Evolutionary conservation across 257 asterid species (phyloP).

Genomic region (Petunia axillaris): DNA sequence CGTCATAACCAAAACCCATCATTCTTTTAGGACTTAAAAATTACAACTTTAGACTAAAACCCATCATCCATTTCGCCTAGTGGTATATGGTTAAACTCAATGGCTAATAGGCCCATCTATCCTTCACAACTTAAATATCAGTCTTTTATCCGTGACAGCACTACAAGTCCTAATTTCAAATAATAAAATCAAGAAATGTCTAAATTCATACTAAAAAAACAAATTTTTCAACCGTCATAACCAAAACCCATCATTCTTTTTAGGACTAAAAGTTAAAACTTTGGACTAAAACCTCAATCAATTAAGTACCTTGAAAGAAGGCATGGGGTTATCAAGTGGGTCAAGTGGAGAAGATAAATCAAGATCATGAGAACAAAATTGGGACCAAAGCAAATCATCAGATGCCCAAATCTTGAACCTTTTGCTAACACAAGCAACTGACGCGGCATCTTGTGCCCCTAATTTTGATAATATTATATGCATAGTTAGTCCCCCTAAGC

Average conservation of each 20-base stretch:
- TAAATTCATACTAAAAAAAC: neutral
- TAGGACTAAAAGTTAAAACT: neutral
- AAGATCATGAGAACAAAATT: conserved; percentile 67
- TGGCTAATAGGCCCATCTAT: too few relatives aligned
- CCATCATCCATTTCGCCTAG: too few relatives aligned
- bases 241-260: neutral
- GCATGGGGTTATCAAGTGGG: conserved; percentile 56
- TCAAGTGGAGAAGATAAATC: conserved; percentile 64
- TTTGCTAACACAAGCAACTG: conserved; percentile 63
- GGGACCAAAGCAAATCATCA: conserved; percentile 80
- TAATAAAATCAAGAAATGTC: neutral
- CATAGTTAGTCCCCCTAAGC: conserved; percentile 70
- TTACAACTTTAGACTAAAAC: neutral
- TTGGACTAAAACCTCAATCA: neutral
- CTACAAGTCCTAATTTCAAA: neutral
- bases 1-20: neutral
- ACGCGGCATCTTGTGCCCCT: conserved; percentile 59
- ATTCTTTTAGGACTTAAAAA: neutral
- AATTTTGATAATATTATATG: conserved; percentile 68
- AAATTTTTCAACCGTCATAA: neutral
- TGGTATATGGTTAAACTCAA: too few relatives aligned
- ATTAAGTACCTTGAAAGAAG: conserved; percentile 63
- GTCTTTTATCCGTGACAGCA: neutral
- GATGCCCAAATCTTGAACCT: conserved; percentile 67
- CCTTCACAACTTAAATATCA: too few relatives aligned